Percentiles rank a stretch among this genome's conserved stretches.
Conservation (phyloP, 176 grass and related monocot genomes). For the Hyparrhenia diplandra region DNA sequence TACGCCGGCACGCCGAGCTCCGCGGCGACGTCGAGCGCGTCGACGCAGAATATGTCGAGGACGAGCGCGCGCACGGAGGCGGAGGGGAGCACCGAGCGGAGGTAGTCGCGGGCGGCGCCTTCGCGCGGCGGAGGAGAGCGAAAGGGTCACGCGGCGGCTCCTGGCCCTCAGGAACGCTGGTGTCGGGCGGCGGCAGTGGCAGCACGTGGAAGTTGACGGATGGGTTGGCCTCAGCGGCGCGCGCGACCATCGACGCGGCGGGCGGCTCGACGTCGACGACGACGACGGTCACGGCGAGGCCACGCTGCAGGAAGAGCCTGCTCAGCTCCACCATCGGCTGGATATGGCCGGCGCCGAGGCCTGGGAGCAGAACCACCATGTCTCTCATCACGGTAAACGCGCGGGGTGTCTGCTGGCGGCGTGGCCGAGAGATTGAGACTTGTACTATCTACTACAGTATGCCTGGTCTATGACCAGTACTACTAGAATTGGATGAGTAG, state of each 20-base stretch:
- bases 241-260: not conserved
- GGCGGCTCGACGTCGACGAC: slow-evolving; percentile 33
- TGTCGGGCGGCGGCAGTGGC: too few relatives aligned
- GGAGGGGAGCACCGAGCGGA: not conserved
- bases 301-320: slow-evolving; percentile 41
- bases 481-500: too few relatives aligned
- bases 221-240: slow-evolving; percentile 27
- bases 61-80: slow-evolving; percentile 22
- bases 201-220: slow-evolving; percentile 48
- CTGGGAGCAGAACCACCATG: slow-evolving; percentile 37
- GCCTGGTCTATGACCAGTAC: too few relatives aligned
- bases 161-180: too few relatives aligned
- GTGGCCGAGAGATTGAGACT: too few relatives aligned
- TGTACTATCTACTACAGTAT: too few relatives aligned
- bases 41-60: slow-evolving; percentile 38
- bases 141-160: not conserved
- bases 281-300: slow-evolving; percentile 36
- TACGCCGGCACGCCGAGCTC: slow-evolving; percentile 28
- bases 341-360: slow-evolving; percentile 41
- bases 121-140: not conserved
- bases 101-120: slow-evolving; percentile 19
- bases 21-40: slow-evolving; percentile 32
- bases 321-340: slow-evolving; percentile 49
- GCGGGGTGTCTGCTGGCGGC: too few relatives aligned
- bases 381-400: not conserved